Evolutionary conservation across 208 protist species (phyloP).

Genomic region (Crithidia acanthocephali): DNA sequence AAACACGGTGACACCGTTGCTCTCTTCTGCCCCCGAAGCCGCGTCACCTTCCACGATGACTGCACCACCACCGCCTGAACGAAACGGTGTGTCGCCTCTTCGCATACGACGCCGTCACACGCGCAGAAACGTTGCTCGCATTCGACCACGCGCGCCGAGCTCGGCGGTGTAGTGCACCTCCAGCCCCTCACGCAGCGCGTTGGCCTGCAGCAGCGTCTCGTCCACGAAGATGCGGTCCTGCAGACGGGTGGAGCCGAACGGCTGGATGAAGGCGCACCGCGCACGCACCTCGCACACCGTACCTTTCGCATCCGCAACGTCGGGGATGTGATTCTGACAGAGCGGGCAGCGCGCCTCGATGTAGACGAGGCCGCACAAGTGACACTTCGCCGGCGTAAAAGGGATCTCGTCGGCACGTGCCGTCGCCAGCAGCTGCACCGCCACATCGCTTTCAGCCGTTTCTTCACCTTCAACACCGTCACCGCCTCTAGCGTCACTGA

Average conservation of each 20-base stretch:
- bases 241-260: slow-evolving; percentile 39
- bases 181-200: slow-evolving; percentile 17
- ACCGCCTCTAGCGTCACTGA: too few relatives aligned
- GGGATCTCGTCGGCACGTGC: slow-evolving; percentile 36
- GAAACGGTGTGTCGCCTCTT: background rate
- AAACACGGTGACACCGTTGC: too few relatives aligned
- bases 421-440: slow-evolving; percentile 10
- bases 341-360: slow-evolving; percentile 79
- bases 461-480: background rate
- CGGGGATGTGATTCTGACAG: slow-evolving; percentile 54
- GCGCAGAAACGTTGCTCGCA: slow-evolving; percentile 25
- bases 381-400: slow-evolving; percentile 72
- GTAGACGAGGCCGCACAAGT: slow-evolving; percentile 60
- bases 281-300: slow-evolving; percentile 60
- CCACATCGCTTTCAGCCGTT: background rate
- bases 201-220: slow-evolving; percentile 21
- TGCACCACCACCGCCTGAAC: too few relatives aligned
- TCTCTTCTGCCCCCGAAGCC: too few relatives aligned
- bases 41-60: too few relatives aligned
- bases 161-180: slow-evolving; percentile 33
- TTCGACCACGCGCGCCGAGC: slow-evolving; percentile 23
- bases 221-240: slow-evolving; percentile 55
- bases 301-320: slow-evolving; percentile 45
- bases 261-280: slow-evolving; percentile 70
- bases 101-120: background rate